Evolutionary conservation across 805 yeast species (phyloP).

Genomic region (Blastobotrys robertii): DNA sequence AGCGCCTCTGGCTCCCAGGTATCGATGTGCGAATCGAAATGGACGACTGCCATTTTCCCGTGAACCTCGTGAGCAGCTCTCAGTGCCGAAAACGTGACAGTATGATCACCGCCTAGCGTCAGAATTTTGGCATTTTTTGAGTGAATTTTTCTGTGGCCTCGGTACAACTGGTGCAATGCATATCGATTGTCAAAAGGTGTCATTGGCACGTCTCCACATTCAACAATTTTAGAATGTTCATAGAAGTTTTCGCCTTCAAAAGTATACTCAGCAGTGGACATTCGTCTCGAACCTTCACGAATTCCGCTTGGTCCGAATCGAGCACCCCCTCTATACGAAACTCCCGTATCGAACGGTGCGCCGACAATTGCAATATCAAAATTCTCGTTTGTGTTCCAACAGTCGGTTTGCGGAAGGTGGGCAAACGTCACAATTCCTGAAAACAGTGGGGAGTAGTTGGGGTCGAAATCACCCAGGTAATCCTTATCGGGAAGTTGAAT

Average conservation of each 20-base stretch:
- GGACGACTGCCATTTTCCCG: conserved; percentile 61
- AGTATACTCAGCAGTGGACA: conserved; percentile 7
- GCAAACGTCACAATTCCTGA: conserved; percentile 42
- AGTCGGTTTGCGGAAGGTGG: conserved; percentile 50
- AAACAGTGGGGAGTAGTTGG: conserved; percentile 1
- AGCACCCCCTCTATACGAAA: conserved; percentile 69
- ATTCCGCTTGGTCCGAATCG: conserved; percentile 57
- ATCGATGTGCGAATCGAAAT: conserved; percentile 61
- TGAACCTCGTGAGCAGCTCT: conserved; percentile 48
- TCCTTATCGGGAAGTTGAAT: conserved; percentile 2
- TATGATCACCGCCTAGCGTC: conserved; percentile 73
- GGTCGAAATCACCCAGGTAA: conserved; percentile 2
- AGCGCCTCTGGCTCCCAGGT: conserved; percentile 57
- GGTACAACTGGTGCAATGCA: conserved; percentile 49
- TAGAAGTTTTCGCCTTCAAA: conserved; percentile 50
- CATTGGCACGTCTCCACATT: conserved; percentile 61
- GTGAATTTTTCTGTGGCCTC: conserved; percentile 36
- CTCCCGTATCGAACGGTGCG: conserved; percentile 77
- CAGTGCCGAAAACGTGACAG: conserved; percentile 59
- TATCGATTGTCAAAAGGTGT: conserved; percentile 53
- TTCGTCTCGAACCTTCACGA: conserved; percentile 34
- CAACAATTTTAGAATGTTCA: conserved; percentile 45
- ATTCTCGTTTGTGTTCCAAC: conserved; percentile 34
- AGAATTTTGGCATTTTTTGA: conserved; percentile 40
- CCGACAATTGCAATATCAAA: conserved; percentile 71